phyloP scores from a whole-genome alignment of 805 yeast genomes.

The Candida alai region DNA sequence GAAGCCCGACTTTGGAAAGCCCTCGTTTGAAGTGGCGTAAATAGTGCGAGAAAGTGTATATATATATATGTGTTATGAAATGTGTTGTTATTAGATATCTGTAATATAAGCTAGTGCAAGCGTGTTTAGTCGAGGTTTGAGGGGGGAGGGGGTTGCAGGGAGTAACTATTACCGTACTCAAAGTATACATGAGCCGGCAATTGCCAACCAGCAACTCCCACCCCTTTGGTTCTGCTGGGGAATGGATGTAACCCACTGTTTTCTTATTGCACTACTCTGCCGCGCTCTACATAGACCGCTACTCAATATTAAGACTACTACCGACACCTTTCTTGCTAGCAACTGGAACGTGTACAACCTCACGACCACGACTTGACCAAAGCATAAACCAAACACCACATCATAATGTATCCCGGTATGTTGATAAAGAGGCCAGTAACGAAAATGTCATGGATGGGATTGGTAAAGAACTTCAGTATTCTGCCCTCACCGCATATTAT shows the following conservation, averaged over 20 bases:
- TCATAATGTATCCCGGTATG: constrained; percentile 40
- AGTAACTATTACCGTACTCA: no score
- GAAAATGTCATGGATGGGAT: constrained; percentile 32
- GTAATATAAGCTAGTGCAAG: no score
- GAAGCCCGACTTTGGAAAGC: constrained; percentile 36
- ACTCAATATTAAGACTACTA: no score
- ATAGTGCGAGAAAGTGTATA: background rate
- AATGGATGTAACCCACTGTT: no score
- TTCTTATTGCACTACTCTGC: no score
- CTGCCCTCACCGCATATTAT: constrained; percentile 29
- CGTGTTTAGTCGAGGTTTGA: no score
- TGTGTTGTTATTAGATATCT: no score
- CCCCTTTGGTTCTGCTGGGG: no score
- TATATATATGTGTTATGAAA: background rate
- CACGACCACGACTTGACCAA: constrained; percentile 24
- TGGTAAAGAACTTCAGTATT: constrained; percentile 22
- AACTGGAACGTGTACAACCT: constrained; percentile 1
- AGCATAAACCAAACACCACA: constrained; percentile 47
- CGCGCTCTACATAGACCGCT: no score
- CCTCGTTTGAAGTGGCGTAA: constrained; percentile 11
- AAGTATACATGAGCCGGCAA: no score
- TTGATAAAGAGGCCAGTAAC: constrained; percentile 28
- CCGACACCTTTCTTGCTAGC: background rate
- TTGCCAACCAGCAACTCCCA: no score
- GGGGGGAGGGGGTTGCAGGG: no score